Conservation (phyloP, 2,329 filamentous ascomycete genomes). For the Trichophaea hybrida region DNA sequence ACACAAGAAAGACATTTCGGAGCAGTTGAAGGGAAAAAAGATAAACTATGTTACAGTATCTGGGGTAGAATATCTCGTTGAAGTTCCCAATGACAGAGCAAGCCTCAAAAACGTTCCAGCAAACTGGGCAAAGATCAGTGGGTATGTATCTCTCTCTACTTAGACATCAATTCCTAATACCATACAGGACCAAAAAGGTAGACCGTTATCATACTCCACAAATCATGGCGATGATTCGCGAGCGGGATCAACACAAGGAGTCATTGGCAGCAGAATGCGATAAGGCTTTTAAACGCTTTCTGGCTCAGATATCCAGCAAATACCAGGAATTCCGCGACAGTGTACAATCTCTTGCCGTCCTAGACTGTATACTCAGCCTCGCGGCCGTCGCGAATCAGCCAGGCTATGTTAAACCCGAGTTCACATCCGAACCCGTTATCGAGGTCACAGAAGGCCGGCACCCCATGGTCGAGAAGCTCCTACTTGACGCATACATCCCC, state of each 20-base stretch:
- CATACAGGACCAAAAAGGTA: conserved; percentile 58
- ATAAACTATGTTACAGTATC: conserved; percentile 70
- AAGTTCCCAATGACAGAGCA: conserved; percentile 58
- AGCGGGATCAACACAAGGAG: conserved; percentile 91
- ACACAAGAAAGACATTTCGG: conserved; percentile 56
- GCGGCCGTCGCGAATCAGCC: conserved; percentile 71
- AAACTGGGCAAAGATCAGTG: conserved; percentile 87
- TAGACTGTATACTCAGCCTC: conserved; percentile 82
- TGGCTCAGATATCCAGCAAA: conserved; percentile 59
- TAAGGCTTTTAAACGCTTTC: conserved; percentile 56
- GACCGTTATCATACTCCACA: conserved; percentile 91
- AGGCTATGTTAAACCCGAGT: conserved; percentile 67
- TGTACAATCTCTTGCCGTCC: conserved; percentile 66
- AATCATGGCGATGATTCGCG: conserved; percentile 64
- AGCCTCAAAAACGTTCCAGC: conserved; percentile 78
- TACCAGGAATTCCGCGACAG: conserved; percentile 85
- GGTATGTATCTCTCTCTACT: conserved; percentile 30
- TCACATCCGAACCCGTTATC: conserved; percentile 43
- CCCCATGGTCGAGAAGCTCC: conserved; percentile 85
- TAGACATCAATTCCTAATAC: background rate
- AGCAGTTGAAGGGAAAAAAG: conserved; percentile 56
- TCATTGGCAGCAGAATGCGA: conserved; percentile 85
- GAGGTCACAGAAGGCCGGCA: conserved; percentile 64
- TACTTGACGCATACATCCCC: conserved; percentile 77
- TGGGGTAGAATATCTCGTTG: conserved; percentile 81